phyloP scores from a whole-genome alignment of 345 rosid genomes.

The Iberis pinnata region DNA sequence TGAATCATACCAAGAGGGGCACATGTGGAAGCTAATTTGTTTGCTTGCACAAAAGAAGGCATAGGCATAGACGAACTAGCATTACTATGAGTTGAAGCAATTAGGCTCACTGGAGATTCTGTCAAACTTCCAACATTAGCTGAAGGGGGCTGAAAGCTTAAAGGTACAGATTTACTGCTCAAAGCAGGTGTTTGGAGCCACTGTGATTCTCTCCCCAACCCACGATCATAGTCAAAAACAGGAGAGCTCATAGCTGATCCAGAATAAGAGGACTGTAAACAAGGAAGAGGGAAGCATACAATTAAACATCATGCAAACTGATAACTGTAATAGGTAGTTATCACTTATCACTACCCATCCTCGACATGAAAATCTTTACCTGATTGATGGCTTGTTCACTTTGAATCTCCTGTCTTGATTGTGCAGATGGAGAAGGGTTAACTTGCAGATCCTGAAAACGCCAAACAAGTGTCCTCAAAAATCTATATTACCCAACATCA shows the following conservation, averaged over 20 bases:
- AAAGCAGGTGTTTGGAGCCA: conserved; percentile 27
- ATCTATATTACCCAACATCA: not conserved
- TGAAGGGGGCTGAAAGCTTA: conserved; percentile 21
- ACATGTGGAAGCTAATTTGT: conserved; percentile 8
- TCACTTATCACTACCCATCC: not conserved
- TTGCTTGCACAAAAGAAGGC: conserved; percentile 29
- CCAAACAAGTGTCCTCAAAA: not conserved
- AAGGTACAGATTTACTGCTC: conserved; percentile 19
- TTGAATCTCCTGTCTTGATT: conserved; percentile 30
- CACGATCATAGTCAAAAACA: conserved; percentile 12
- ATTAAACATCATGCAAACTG: not conserved
- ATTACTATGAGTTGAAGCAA: conserved; percentile 18
- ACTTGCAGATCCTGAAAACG: conserved; percentile 78
- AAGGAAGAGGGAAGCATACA: not conserved
- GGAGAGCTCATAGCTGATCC: conserved; percentile 17
- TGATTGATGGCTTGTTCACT: conserved; percentile 13
- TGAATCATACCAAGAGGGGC: conserved; percentile 25
- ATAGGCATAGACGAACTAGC: conserved; percentile 11
- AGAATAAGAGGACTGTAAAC: conserved; percentile 16
- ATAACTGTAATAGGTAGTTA: not conserved
- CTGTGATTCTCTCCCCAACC: conserved; percentile 27
- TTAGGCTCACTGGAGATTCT: conserved; percentile 11
- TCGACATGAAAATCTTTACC: conserved; percentile 17
- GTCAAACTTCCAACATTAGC: conserved; percentile 12
- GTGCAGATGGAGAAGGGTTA: conserved; percentile 67